Percentiles rank a stretch among this genome's conserved stretches.
Conservation (phyloP, 257 asterid genomes). For the Ligustrum vulgare region DNA sequence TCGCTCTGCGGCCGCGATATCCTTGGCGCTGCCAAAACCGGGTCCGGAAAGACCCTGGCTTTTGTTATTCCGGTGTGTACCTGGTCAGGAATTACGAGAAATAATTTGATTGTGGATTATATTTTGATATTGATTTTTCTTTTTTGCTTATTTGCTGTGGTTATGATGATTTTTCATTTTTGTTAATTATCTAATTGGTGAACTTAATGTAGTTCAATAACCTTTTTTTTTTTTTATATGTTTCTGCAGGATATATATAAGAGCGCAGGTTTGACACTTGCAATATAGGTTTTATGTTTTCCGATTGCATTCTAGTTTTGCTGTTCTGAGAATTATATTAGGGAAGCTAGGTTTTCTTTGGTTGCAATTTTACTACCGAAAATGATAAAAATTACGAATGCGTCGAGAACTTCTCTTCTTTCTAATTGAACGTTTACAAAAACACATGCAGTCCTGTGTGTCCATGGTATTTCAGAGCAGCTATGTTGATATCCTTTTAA, state of each 20-base stretch:
- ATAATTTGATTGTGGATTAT: background rate
- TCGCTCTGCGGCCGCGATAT: conserved; percentile 87
- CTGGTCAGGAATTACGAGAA: conserved; percentile 15
- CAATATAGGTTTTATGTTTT: background rate
- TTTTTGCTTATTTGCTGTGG: background rate
- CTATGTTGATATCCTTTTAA: background rate
- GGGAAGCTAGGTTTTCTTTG: background rate
- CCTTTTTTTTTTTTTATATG: background rate
- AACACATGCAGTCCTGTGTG: background rate
- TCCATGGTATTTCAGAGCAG: background rate
- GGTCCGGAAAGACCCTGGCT: conserved; percentile 95
- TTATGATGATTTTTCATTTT: background rate
- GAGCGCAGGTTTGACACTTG: background rate
- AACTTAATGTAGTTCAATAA: background rate
- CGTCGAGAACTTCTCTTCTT: background rate
- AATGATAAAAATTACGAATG: background rate
- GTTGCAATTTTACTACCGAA: background rate
- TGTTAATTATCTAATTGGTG: background rate
- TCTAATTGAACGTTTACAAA: background rate
- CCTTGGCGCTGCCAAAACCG: conserved; percentile 97
- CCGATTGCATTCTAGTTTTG: background rate
- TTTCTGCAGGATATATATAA: background rate
- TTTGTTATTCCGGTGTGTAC: conserved; percentile 68
- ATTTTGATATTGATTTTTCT: background rate
- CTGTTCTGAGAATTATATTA: background rate